phyloP scores from a whole-genome alignment of 2,329 filamentous ascomycete genomes.

The Blastomyces gilchristii region DNA sequence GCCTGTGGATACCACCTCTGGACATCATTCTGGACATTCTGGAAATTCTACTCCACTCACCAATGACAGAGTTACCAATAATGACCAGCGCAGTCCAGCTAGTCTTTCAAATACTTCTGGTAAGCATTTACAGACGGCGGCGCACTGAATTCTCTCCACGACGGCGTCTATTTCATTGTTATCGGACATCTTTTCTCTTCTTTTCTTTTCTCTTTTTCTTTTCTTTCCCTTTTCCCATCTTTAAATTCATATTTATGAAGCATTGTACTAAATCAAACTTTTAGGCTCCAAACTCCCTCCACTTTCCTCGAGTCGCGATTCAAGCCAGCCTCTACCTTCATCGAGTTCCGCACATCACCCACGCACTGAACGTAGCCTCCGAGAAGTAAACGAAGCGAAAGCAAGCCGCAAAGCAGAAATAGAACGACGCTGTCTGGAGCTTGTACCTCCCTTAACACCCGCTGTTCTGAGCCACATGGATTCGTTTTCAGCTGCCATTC shows the following conservation, averaged over 20 bases:
- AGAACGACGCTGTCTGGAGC: conserved; percentile 55
- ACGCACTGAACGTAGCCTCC: conserved; percentile 44
- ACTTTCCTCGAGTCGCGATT: conserved; percentile 10
- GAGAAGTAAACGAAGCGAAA: conserved; percentile 55
- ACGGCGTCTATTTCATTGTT: not conserved
- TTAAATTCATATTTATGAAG: not conserved
- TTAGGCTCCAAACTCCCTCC: conserved; percentile 11
- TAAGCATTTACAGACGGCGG: conserved; percentile 9
- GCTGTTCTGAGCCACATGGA: conserved; percentile 58
- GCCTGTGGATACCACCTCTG: conserved; percentile 8
- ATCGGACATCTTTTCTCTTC: not conserved
- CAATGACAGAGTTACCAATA: conserved; percentile 7
- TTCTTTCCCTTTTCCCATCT: not conserved
- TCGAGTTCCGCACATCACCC: conserved; percentile 11
- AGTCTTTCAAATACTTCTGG: conserved; percentile 12
- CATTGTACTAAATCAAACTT: not conserved
- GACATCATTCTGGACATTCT: conserved; percentile 4
- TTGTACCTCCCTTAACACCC: conserved; percentile 55
- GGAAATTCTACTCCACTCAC: conserved; percentile 10
- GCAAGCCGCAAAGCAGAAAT: conserved; percentile 58
- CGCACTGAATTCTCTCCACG: not conserved
- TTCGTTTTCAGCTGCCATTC: conserved; percentile 62
- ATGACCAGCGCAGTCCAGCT: conserved; percentile 7
- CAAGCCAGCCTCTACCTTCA: conserved; percentile 6
- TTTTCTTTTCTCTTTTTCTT: not conserved